Base-by-base conservation (phyloP, 495 filamentous ascomycete genomes). In the Lichina pygmaea region DNA sequence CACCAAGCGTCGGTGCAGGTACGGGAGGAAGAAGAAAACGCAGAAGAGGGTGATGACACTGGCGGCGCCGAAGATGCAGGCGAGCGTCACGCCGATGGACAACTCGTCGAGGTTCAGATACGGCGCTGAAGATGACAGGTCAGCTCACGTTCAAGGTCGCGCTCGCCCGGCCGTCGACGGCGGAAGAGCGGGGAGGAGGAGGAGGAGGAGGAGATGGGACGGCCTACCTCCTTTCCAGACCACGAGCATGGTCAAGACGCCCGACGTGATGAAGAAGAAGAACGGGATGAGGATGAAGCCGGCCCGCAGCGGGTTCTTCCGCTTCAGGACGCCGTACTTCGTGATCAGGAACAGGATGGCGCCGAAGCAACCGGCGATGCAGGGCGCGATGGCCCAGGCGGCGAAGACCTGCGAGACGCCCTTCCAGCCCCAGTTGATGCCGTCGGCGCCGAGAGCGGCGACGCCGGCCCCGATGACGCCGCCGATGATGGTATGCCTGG, bases 371-470 rank as follows among this genome's bases (percentile, higher is more conserved):
- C 51, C 72, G 7, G 72, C 60, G 54, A 75, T 74, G 48, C 61
- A 46, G 15, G 72, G 71, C 3, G 72, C 72, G 60, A 77, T 73
- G 40, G 62, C 71, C 43, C 71, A 60, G 50, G 67, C 68, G 10
- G 70, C 70, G 47, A 73, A 74, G 58, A 73, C 73, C 31, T 66
- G 66, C 49, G 68, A 67, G 13, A 75, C 60, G 50, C 70, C 68
- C 49, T 70, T 65, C 72, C 72, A 76, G 8, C 69, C 71, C 72
- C 72, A 76, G 38, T 73, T 55, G 6, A 76, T 70, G 41, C 70
- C 55, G 6, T 54, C 54, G 15, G 66, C 70, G 45, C 70, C 71
- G 44, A 62, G 70, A 40, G 67, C 70, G 16, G 71, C 72, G 49
- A 74, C 66, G 53, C 71, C 71, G 30, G 74, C 70, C 54, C 71